Evolutionary conservation across 495 filamentous ascomycete species (phyloP).

Genomic region (Annulohypoxylon maeteangense): DNA sequence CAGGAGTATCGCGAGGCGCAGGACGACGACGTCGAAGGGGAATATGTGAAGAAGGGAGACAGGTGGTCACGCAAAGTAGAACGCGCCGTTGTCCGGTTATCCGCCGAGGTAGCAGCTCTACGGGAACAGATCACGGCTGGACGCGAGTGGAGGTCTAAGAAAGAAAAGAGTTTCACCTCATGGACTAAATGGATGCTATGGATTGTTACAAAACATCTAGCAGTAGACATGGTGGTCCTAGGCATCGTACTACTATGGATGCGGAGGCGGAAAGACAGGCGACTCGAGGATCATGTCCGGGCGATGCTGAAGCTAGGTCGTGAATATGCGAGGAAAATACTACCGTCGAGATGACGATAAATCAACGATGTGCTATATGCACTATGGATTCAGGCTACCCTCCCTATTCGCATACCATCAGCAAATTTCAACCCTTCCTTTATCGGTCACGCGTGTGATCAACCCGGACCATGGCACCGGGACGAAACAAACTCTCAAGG

Average conservation of each 20-base stretch:
- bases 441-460: conserved; percentile 5
- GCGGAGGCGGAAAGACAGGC: conserved; percentile 76
- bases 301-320: conserved; percentile 70
- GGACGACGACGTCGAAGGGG: conserved; percentile 60
- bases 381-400: conserved; percentile 11
- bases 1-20: conserved; percentile 50
- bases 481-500: not conserved
- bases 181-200: conserved; percentile 80
- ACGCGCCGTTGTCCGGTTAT: conserved; percentile 86
- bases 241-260: conserved; percentile 80
- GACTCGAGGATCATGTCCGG: conserved; percentile 79
- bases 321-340: conserved; percentile 65
- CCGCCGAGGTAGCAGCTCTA: conserved; percentile 91
- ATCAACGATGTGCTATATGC: conserved; percentile 3
- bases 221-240: conserved; percentile 76
- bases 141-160: conserved; percentile 63
- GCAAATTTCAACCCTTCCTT: not conserved
- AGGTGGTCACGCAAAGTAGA: conserved; percentile 88
- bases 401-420: conserved; percentile 12
- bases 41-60: conserved; percentile 56
- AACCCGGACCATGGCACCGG: not conserved
- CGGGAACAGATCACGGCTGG: conserved; percentile 87
- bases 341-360: conserved; percentile 61
- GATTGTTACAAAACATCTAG: conserved; percentile 75
- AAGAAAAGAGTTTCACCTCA: conserved; percentile 67